Base-by-base conservation (phyloP, 768 basidiomycete species). In the Hypholoma sublateritium region DNA sequence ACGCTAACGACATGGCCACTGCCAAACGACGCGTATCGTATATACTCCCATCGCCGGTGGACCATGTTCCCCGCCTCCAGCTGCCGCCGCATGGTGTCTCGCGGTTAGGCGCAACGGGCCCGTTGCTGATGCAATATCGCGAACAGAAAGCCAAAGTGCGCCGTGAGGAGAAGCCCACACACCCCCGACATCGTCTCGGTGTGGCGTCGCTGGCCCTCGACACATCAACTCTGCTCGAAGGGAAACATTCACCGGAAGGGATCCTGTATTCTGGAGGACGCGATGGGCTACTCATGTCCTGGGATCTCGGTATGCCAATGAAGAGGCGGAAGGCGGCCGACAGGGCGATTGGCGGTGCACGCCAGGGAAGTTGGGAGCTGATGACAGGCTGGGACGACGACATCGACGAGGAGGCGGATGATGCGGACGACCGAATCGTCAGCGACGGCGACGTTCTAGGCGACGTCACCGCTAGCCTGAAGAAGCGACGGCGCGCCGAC, bases 231-330 rank as follows among this genome's bases (percentile, higher is more conserved):
- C 80, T 82, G 46, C 79, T 97, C 6, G 67, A 80, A n/a, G 88
- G 88, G 5, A 77, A 76, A n/a, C 57, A 70, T 4, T 65, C 79
- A 4, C 94, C 95, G 0, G 86, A 91, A 61, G 95, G 95, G 4
- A 95, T 97, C 41, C 73, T 97, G 2, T 97, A 97, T 68, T 86
- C 92, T 2, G 94, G 88, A 24, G 94, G 93, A 21, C 77, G 95
- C 56, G 95, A 97, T 73, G 95, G 95, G 0, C 77, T 93, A 42
- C 78, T 96, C 45, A 86, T 95, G 37, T 84, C 88, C 8, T 95
- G 93, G 91, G 95, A 97, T 66, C 77, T 95, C 22, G 83, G 80
- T 4, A 75, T 93, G 9, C 74, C 82, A 8, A 85, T 87, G 80
- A 85, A 68, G 69, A 74, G 35, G 42, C 62, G 21, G 70, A 63